Percentiles rank a stretch among this genome's conserved stretches.
Evolutionary conservation across 2,329 filamentous ascomycete genomes (phyloP).

Genomic region (Neonectria hederae): DNA sequence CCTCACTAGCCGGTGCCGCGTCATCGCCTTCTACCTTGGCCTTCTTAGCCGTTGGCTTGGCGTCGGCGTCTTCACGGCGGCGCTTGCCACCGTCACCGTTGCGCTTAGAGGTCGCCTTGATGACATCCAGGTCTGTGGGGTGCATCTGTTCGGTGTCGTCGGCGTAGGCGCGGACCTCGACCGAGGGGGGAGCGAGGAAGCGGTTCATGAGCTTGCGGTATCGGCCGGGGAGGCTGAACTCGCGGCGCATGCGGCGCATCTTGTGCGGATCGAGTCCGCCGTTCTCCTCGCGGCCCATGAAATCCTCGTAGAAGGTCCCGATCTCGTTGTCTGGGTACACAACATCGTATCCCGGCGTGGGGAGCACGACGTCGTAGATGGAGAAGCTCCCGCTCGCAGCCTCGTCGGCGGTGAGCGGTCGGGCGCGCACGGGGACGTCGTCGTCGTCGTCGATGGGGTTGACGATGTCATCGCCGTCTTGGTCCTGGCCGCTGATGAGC

Average conservation of each 20-base stretch:
- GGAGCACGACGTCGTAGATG: conserved; percentile 90
- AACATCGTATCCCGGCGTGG: conserved; percentile 91
- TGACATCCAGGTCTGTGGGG: conserved; percentile 81
- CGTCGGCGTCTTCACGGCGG: conserved; percentile 28
- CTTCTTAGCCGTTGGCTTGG: conserved; percentile 38
- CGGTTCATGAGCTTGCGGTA: conserved; percentile 86
- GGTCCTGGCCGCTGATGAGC: conserved; percentile 66
- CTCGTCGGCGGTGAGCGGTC: conserved; percentile 80
- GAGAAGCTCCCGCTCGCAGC: conserved; percentile 77
- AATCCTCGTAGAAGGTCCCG: conserved; percentile 82
- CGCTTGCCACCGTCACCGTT: conserved; percentile 33
- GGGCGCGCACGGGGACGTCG: conserved; percentile 65
- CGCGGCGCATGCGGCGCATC: conserved; percentile 87
- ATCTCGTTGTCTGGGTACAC: conserved; percentile 86
- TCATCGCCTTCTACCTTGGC: conserved; percentile 37
- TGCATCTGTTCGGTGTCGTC: conserved; percentile 85
- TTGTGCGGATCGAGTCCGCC: conserved; percentile 82
- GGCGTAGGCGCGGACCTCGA: conserved; percentile 75
- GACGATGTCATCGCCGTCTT: conserved; percentile 61
- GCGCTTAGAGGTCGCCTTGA: conserved; percentile 55
- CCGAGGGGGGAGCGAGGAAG: conserved; percentile 71
- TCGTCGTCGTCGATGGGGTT: conserved; percentile 55
- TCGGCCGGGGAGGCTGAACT: conserved; percentile 86
- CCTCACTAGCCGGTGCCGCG: conserved; percentile 6
- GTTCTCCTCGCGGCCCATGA: conserved; percentile 84